Conservation (phyloP, 1,139 yeast genomes). For the Entelexis paramagnoliae region DNA sequence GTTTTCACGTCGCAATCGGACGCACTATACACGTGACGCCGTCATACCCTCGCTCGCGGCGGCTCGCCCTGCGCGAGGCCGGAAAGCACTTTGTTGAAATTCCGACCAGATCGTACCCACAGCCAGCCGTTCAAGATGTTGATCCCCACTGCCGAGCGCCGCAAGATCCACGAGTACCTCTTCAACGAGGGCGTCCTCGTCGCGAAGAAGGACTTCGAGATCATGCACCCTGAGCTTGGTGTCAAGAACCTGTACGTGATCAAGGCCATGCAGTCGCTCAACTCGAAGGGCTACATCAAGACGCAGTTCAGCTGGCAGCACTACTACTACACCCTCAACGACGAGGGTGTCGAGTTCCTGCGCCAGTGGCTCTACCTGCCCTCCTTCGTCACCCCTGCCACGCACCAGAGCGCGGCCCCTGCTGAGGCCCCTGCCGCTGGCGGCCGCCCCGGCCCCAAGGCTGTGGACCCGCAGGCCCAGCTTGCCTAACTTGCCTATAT, state of each 20-base stretch:
- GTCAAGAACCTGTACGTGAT: slow-evolving; percentile 96
- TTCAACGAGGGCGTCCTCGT: slow-evolving; percentile 99
- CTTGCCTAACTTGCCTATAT: slow-evolving; percentile 22
- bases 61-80: slow-evolving; percentile 5
- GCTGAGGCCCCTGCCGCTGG: slow-evolving; percentile 20
- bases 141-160: slow-evolving; percentile 99
- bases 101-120: slow-evolving; percentile 2
- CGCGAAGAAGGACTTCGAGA: slow-evolving; percentile 98
- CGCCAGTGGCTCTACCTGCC: slow-evolving; percentile 98
- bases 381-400: slow-evolving; percentile 96
- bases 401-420: slow-evolving; percentile 52
- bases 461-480: slow-evolving; percentile 26
- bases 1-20: neutral
- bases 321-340: slow-evolving; percentile 99
- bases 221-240: slow-evolving; percentile 96
- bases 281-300: slow-evolving; percentile 98
- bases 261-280: slow-evolving; percentile 98
- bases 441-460: slow-evolving; percentile 21
- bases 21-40: neutral
- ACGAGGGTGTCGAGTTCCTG: slow-evolving; percentile 97
- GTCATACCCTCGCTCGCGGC: slow-evolving; percentile 4
- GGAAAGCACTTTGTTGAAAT: slow-evolving; percentile 6
- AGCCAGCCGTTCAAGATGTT: slow-evolving; percentile 50
- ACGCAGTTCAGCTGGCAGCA: slow-evolving; percentile 99
- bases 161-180: slow-evolving; percentile 98